A percentile compares a stretch with the other conserved stretches of the same genome.
These are phyloP conservation scores for Lippia alba DNA, from an alignment of 305 asterid genomes.

Conservation along the genomic window DNA sequence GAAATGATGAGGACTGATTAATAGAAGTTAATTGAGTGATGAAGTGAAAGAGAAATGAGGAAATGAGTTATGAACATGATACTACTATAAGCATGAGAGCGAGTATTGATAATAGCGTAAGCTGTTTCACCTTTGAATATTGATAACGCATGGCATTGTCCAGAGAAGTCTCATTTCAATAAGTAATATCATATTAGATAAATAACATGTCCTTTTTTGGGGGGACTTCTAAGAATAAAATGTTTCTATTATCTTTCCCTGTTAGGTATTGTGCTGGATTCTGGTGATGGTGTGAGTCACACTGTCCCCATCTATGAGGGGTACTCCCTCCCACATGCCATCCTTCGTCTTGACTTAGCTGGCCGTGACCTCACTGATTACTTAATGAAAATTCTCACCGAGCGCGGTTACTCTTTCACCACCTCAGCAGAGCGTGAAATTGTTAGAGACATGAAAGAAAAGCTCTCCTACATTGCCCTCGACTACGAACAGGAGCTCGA, in stretches of 20 bases:
- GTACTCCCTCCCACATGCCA: conserved; percentile 58
- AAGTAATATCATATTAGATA: background rate
- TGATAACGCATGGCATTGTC: background rate
- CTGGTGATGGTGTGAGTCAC: conserved; percentile 59
- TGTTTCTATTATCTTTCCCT: conserved; percentile 27
- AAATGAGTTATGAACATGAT: too few species aligned
- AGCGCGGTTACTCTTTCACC: conserved; percentile 61
- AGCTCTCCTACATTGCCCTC: conserved; percentile 54
- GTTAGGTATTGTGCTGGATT: conserved; percentile 55
- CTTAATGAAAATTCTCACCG: conserved; percentile 56
- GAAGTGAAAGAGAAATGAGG: too few species aligned
- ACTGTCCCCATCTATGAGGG: conserved; percentile 61
- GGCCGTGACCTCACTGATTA: conserved; percentile 58
- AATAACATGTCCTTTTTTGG: too few species aligned
- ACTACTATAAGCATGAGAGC: too few species aligned
- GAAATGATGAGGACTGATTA: too few species aligned
- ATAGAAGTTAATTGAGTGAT: too few species aligned
- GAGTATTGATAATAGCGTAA: too few species aligned
- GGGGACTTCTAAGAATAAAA: too few species aligned
- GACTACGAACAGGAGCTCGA: conserved; percentile 58
- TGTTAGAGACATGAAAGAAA: conserved; percentile 53
- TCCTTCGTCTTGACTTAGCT: conserved; percentile 60
- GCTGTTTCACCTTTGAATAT: background rate
- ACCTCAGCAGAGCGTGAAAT: conserved; percentile 58
- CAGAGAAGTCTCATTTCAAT: background rate